Evolutionary conservation across 2,329 filamentous ascomycete species (phyloP), one percentile per base, ranked within the genome.

Genomic region (Phialophora expanda): DNA sequence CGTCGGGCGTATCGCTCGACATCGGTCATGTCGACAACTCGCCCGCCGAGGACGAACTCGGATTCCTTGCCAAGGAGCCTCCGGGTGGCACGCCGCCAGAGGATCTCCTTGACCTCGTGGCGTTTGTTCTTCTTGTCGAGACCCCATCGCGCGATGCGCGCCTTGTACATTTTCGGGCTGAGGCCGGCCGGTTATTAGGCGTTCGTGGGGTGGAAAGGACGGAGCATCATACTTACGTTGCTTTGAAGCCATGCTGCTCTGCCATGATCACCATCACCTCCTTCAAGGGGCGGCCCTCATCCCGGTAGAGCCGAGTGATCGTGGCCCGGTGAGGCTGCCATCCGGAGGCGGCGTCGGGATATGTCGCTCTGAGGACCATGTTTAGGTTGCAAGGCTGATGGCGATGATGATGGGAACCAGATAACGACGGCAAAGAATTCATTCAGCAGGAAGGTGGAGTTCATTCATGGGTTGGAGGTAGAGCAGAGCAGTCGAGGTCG

Each of bases 81-180:
- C 34, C 60, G 22, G 9, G 20, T 32, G 8, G 30, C 51, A 2
- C 50, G 60, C 48, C 7, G 51, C 24, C 17, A 32, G 9, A 62
- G 60, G 22, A 62, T 62, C 51, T 55, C 51, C 34, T 46, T 22
- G 22, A 56, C 60, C 17, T 62, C 51, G 26, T 56, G 22, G 20
- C 11, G 20, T 28, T 62, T 62, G 51, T 62, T 56, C n/a, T 62
- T 24, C 51, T 62, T 62, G 51, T 63, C 63, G 24, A 66, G 66
- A 9, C 66, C 63, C 66, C 66, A 68, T n/a, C 51, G 41, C 26
- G 48, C 32, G 24, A 68, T 38, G n/a, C 63, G 58, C 3, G 54
- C 57, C 28, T 66, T 66, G 53, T 48, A 66, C 64, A 66, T 66
- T 56, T 62, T 56, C 12, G 34, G 32, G 6, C 62, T 59, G 22